phyloP scores from a whole-genome alignment of 768 basidiomycete genomes.

The Amanita rubescens region DNA sequence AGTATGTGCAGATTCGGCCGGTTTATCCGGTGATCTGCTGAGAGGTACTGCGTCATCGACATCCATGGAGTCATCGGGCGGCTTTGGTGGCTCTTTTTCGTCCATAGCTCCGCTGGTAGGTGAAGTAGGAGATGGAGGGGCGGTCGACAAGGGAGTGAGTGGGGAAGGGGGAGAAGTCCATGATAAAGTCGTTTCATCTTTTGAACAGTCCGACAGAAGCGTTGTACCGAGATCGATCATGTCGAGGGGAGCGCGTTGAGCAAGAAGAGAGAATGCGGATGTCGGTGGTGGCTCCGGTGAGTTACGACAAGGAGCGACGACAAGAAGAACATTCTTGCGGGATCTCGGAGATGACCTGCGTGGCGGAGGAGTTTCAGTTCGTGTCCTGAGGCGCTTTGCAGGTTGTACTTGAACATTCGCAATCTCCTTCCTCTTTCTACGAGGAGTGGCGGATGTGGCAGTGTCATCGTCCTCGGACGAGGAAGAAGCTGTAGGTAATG shows the following conservation, averaged over 20 bases:
- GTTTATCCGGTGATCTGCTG: no score
- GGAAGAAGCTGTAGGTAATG: background rate
- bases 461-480: conserved; percentile 3
- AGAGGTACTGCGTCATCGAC: background rate
- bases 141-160: background rate
- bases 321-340: background rate
- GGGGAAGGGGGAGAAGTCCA: background rate
- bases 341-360: no score
- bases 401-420: background rate
- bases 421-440: conserved; percentile 8
- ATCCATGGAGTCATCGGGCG: conserved; percentile 4
- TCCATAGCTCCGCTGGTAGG: background rate
- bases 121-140: conserved; percentile 6
- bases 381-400: conserved; percentile 1
- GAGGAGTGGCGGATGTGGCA: background rate
- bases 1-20: background rate
- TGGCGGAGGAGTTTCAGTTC: background rate
- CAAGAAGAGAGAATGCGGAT: background rate
- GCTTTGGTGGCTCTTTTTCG: background rate
- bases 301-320: background rate
- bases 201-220: background rate
- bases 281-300: background rate
- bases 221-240: conserved; percentile 6
- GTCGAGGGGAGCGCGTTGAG: conserved; percentile 2
- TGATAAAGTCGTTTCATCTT: background rate